phyloP scores from a whole-genome alignment of 2,329 filamentous ascomycete genomes.

The Hymenoscyphus fructigenus region DNA sequence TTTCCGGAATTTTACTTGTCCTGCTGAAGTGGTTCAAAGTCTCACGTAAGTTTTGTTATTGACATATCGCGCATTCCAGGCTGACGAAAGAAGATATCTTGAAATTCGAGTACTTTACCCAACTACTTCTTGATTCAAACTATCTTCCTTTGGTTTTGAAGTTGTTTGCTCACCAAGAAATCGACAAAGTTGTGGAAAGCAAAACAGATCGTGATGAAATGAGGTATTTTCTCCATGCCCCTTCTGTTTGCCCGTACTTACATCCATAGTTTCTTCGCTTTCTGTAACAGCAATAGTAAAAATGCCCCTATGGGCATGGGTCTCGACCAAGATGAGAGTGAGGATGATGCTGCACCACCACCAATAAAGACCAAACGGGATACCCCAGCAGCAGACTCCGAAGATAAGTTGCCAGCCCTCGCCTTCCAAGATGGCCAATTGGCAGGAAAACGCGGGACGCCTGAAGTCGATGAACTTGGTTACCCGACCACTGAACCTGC shows the following conservation, averaged over 20 bases:
- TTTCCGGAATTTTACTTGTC: slow-evolving; percentile 85
- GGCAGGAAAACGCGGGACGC: slow-evolving; percentile 34
- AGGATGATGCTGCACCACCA: slow-evolving; percentile 80
- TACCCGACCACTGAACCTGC: slow-evolving; percentile 71
- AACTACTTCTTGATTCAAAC: slow-evolving; percentile 90
- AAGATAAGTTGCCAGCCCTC: slow-evolving; percentile 36
- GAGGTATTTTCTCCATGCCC: slow-evolving; percentile 54
- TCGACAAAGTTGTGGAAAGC: slow-evolving; percentile 85
- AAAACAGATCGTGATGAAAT: slow-evolving; percentile 79
- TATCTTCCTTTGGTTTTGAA: slow-evolving; percentile 92
- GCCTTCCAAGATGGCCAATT: slow-evolving; percentile 34
- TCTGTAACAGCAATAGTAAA: slow-evolving; percentile 72
- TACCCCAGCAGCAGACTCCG: slow-evolving; percentile 45
- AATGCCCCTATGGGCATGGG: slow-evolving; percentile 37
- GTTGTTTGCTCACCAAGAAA: slow-evolving; percentile 89
- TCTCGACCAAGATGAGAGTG: slow-evolving; percentile 41
- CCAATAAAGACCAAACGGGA: slow-evolving; percentile 66
- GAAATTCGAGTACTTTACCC: slow-evolving; percentile 94
- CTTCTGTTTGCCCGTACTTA: neutral
- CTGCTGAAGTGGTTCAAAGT: slow-evolving; percentile 95
- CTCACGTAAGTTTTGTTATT: slow-evolving; percentile 65
- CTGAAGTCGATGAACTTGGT: slow-evolving; percentile 82
- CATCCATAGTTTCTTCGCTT: slow-evolving; percentile 75
- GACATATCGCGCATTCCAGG: neutral
- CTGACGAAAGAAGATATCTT: slow-evolving; percentile 66